Evolutionary conservation across 768 basidiomycete species (phyloP).

Genomic region (Dioszegia aurantiaca): DNA sequence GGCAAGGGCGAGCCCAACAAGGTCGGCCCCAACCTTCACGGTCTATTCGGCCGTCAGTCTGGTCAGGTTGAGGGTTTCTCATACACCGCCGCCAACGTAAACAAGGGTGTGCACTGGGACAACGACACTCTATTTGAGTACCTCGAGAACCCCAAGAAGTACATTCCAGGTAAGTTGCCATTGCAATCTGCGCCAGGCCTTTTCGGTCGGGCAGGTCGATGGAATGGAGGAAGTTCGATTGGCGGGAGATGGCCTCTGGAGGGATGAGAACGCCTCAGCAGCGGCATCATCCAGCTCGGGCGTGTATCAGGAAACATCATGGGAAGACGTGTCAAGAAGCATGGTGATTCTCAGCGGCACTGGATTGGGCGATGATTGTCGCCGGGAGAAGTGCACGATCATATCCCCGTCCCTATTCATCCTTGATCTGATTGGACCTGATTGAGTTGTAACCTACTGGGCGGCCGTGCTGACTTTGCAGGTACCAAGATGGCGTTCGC

Average conservation of each 20-base stretch:
- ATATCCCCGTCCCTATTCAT: too few species aligned
- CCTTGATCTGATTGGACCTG: slow-evolving; percentile 1
- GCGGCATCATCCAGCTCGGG: too few species aligned
- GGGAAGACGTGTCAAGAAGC: too few species aligned
- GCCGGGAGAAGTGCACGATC: too few species aligned
- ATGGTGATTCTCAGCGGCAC: too few species aligned
- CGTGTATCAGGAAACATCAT: too few species aligned
- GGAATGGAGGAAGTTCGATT: too few species aligned
- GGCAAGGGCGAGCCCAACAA: slow-evolving; percentile 53
- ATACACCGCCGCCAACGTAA: slow-evolving; percentile 91
- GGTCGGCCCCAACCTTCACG: slow-evolving; percentile 93
- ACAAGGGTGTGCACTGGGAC: slow-evolving; percentile 83
- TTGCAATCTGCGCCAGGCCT: too few species aligned
- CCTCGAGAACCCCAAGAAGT: slow-evolving; percentile 93
- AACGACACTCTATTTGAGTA: slow-evolving; percentile 83
- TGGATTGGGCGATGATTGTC: too few species aligned
- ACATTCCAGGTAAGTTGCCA: slow-evolving; percentile 37
- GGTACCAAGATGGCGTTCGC: slow-evolving; percentile 99
- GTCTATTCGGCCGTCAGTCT: slow-evolving; percentile 65
- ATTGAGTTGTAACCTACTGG: neutral
- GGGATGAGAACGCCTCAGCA: too few species aligned
- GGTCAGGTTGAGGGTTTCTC: slow-evolving; percentile 82
- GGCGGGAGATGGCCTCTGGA: too few species aligned
- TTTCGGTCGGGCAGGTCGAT: too few species aligned
- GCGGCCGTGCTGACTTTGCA: slow-evolving; percentile 15